phyloP scores from a whole-genome alignment of 2,329 filamentous ascomycete species.

The Cladosporium halotolerans region DNA sequence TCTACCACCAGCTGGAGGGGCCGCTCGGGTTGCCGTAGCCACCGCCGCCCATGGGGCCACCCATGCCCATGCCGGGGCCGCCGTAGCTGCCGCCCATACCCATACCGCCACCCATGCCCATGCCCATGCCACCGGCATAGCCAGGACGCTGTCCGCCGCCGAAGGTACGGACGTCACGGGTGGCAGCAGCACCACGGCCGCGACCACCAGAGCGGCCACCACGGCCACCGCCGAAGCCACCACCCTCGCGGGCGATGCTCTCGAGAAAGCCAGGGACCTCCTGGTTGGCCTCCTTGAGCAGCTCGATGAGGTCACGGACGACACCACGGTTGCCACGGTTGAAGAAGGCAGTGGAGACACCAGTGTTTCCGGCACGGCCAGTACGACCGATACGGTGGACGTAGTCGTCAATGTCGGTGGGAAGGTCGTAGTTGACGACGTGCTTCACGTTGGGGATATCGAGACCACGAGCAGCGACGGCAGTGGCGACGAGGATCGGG shows the following conservation, averaged over 20 bases:
- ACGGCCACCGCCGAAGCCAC: constrained; percentile 66
- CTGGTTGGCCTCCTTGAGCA: constrained; percentile 98
- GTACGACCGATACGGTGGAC: constrained; percentile 99
- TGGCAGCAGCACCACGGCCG: constrained; percentile 62
- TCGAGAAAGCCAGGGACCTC: constrained; percentile 91
- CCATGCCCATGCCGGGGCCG: constrained; percentile 33
- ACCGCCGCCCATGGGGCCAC: constrained; percentile 36
- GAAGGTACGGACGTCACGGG: constrained; percentile 74
- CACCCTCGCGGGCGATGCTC: constrained; percentile 91
- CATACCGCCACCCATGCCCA: constrained; percentile 41
- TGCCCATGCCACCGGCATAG: constrained; percentile 54
- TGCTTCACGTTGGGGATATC: constrained; percentile 97
- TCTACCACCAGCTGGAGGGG: constrained; percentile 61
- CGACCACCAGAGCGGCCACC: constrained; percentile 61
- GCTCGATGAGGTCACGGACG: constrained; percentile 91
- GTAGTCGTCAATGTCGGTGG: constrained; percentile 97
- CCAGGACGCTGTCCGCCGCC: constrained; percentile 47
- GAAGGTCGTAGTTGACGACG: constrained; percentile 99
- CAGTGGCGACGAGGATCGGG: constrained; percentile 94
- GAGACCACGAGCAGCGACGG: constrained; percentile 80
- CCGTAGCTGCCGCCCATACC: constrained; percentile 37
- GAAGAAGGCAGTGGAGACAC: constrained; percentile 98
- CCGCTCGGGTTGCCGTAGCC: constrained; percentile 66
- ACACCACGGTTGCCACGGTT: constrained; percentile 99
- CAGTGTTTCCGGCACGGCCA: constrained; percentile 97